Conservation (phyloP, 345 rosid genomes). For the Capsella bursapastoris region DNA sequence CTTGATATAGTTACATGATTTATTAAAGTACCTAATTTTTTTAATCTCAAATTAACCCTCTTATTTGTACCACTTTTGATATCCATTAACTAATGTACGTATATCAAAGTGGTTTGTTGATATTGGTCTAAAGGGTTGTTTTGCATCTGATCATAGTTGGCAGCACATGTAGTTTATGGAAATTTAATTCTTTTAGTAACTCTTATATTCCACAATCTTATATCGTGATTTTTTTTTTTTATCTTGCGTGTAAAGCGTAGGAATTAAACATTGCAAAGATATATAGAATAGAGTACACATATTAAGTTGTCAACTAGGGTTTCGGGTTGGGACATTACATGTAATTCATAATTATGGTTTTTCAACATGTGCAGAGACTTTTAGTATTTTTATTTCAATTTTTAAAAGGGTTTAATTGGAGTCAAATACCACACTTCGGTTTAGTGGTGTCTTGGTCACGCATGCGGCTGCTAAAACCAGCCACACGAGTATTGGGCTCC, state of each 20-base stretch:
- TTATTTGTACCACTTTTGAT: not conserved
- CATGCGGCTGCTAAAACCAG: slow-evolving; percentile 36
- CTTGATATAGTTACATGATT: not conserved
- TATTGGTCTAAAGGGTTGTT: not conserved
- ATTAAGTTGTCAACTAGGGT: slow-evolving; percentile 27
- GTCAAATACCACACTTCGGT: slow-evolving; percentile 23
- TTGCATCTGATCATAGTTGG: not conserved
- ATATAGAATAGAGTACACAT: not conserved
- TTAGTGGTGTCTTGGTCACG: slow-evolving; percentile 44
- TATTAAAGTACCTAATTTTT: not conserved
- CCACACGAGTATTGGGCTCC: slow-evolving; percentile 17
- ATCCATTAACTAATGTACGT: too few species aligned
- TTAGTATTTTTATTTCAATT: not conserved
- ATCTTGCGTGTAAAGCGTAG: not conserved
- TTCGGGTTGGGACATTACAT: slow-evolving; percentile 17
- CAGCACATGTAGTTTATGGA: not conserved
- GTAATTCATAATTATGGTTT: slow-evolving; percentile 13
- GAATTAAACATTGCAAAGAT: not conserved
- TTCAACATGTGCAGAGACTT: slow-evolving; percentile 36
- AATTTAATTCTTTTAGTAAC: not conserved
- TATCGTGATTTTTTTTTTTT: not conserved
- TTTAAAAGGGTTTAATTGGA: not conserved
- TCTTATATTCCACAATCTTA: not conserved
- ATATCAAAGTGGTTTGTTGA: not conserved
- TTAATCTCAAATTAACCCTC: not conserved